Base-by-base conservation (phyloP, 495 filamentous ascomycete genomes). In the Chaetomidium leptoderma region DNA sequence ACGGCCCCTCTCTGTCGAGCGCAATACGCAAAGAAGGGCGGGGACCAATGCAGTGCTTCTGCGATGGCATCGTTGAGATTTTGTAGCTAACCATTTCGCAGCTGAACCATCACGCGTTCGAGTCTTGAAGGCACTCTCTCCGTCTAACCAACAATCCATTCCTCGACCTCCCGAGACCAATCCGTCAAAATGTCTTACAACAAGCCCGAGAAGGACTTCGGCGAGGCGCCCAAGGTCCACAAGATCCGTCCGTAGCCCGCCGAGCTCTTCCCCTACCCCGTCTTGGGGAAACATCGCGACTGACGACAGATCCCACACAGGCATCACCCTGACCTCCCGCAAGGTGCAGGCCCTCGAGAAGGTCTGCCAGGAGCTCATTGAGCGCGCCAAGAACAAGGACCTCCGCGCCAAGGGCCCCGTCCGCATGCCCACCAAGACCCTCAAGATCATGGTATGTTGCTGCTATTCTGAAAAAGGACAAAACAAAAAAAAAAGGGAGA, bases 341-440 rank as follows among this genome's bases (percentile, higher is more conserved):
- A 96, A 96, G 79, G 93, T 98, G 72, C 74, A 83, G 70, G 82
- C 90, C 59, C 90, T 97, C 72, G 93, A 98, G 87, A 97, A 97
- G 82, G 93, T 98, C 70, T 96, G 90, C 84, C 78, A 83, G 75
- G 93, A 97, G 81, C 87, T 98, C 68, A 92, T 97, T 77, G 95
- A 97, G 80, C 93, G 93, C 72, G 92, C 93, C 72, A 96, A 96
- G 85, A 84, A 81, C 81, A 98, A 97, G 90, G 90, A 91, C 69
- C 89, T 98, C 69, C 90, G 91, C 73, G 90, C 95, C 80, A 96
- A 97, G 84, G 93, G 93, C 72, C 93, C 93, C 73, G 95, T 98
- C 76, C 93, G 93, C 76, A 89, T 98, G 61, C 93, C 93, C 62
- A 97, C 93, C 81, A 96, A 97, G 86, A 87, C 84, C 72, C 86